Percentiles rank a stretch among this genome's conserved stretches.
Conservation (phyloP, 1,284 basidiomycete genomes). For the Cutaneotrichosporon cyanovorans region DNA sequence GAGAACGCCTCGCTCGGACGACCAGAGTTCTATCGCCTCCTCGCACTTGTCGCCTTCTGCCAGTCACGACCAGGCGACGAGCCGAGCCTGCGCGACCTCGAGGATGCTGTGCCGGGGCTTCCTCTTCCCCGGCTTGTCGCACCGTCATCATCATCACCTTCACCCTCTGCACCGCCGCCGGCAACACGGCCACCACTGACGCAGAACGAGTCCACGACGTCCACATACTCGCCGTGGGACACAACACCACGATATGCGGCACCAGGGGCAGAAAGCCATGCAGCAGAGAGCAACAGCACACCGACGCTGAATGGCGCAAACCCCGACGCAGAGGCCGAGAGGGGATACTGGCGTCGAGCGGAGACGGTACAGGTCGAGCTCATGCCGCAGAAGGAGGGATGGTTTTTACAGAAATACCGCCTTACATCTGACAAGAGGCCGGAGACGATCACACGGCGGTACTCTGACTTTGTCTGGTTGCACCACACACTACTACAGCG, state of each 20-base stretch:
- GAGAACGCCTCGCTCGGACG: constrained; percentile 10
- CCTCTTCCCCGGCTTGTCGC: constrained; percentile 54
- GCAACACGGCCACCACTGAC: constrained; percentile 3
- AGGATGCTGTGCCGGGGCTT: constrained; percentile 63
- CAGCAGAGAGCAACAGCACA: constrained; percentile 4
- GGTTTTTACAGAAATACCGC: constrained; percentile 76
- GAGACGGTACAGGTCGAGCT: constrained; percentile 60
- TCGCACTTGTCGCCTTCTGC: constrained; percentile 77
- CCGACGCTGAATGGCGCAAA: constrained; percentile 11
- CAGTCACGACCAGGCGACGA: constrained; percentile 38
- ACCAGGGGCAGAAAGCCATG: background rate
- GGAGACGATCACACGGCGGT: constrained; percentile 49
- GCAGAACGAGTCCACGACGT: background rate
- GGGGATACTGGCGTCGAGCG: constrained; percentile 73
- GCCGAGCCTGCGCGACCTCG: constrained; percentile 67
- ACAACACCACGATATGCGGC: constrained; percentile 16
- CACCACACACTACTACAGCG: constrained; percentile 65
- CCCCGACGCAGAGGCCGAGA: constrained; percentile 28
- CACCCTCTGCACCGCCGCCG: constrained; percentile 1
- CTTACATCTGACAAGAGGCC: constrained; percentile 65
- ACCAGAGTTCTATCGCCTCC: constrained; percentile 72
- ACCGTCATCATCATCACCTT: constrained; percentile 6
- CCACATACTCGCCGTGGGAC: constrained; percentile 34
- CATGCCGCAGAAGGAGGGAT: constrained; percentile 71
- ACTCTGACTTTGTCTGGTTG: constrained; percentile 83